These are phyloP conservation scores for Suillus cothurnatus DNA, from an alignment of 768 basidiomycete species.

Conservation along the genomic window DNA sequence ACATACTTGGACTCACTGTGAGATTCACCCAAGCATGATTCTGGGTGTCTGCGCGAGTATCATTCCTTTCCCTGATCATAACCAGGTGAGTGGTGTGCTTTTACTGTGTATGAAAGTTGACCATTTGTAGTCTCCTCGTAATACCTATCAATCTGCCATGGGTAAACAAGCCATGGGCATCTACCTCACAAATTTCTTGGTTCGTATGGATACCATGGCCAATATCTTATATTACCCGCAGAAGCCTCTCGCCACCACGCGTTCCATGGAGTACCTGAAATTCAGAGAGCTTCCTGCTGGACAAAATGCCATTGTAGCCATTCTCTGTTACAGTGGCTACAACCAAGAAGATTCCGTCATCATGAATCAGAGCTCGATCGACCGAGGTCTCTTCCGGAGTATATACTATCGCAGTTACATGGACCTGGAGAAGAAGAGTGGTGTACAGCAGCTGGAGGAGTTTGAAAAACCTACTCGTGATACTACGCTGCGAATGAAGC, in stretches of 20 bases:
- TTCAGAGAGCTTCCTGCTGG: constrained; percentile 98
- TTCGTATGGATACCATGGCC: constrained; percentile 99
- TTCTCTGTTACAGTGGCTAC: constrained; percentile 98
- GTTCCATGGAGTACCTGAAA: constrained; percentile 98
- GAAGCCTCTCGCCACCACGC: constrained; percentile 97
- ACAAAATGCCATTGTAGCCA: constrained; percentile 99
- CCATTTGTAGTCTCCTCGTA: constrained; percentile 85
- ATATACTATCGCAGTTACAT: constrained; percentile 99
- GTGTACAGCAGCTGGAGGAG: constrained; percentile 88
- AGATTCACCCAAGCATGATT: constrained; percentile 99
- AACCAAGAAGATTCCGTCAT: constrained; percentile 99
- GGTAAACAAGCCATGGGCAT: constrained; percentile 99
- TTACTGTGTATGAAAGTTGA: constrained; percentile 1
- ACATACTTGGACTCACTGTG: constrained; percentile 98
- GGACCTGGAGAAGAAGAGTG: constrained; percentile 97
- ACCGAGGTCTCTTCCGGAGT: constrained; percentile 97
- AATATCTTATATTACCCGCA: constrained; percentile 99
- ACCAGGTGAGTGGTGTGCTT: constrained; percentile 66
- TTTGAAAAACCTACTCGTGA: constrained; percentile 96
- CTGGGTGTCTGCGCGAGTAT: constrained; percentile 98
- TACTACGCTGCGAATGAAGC: constrained; percentile 94
- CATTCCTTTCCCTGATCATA: constrained; percentile 99
- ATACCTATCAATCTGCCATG: constrained; percentile 99
- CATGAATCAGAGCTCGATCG: constrained; percentile 99
- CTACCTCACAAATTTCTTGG: constrained; percentile 96